Evolutionary conservation across 495 filamentous ascomycete genomes (phyloP), one percentile per base, ranked within the genome.

Genomic region (Antarctomyces pellizariae): DNA sequence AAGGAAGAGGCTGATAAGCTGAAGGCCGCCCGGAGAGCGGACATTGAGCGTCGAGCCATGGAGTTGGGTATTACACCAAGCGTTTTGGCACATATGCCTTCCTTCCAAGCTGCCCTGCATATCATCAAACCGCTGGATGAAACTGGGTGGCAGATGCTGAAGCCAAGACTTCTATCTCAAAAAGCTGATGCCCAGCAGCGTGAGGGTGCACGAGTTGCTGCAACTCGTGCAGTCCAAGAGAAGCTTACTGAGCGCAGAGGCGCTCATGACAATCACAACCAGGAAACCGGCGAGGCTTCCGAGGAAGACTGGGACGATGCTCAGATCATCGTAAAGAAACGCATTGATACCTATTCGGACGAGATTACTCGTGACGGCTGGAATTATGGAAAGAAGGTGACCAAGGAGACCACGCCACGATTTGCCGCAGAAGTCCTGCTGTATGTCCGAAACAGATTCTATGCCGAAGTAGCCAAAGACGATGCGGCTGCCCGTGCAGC

Each of bases 401-500:
- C 57, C 12, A 56, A 56, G 26, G 66, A 68, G 4, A 68, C 45
- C 28, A 59, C 58, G 35, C 51, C 68, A 3, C 54, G 48, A 26
- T 80, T 82, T 48, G 71, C 72, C 7, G 60, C 57, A 12, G 62
- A 75, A 22, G 62, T 72, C 8, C 51, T 83, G 19, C 37, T 67
- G 5, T 48, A 67, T 38, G 64, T 73, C 25, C 62, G 68, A 16
- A 50, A 56, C 19, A 48, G 49, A 17, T 80, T 73, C 36, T 72
- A 74, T 37, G 48, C 54, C 9, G 56, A 67, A 18, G 41, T 67
- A 13, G 49, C 56, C 10, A 51, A 60, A 19, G 55, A 61, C 28
- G 52, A 57, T 37, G 45, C 39, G 11, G 45, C 47, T 13, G 43
- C 53, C 24, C 42, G 37, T n/a, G 50, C 50, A 20, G 44, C 54